Evolutionary conservation across 345 rosid species (phyloP), one percentile per base, ranked within the genome.

Genomic region (Mercurialis annua): DNA sequence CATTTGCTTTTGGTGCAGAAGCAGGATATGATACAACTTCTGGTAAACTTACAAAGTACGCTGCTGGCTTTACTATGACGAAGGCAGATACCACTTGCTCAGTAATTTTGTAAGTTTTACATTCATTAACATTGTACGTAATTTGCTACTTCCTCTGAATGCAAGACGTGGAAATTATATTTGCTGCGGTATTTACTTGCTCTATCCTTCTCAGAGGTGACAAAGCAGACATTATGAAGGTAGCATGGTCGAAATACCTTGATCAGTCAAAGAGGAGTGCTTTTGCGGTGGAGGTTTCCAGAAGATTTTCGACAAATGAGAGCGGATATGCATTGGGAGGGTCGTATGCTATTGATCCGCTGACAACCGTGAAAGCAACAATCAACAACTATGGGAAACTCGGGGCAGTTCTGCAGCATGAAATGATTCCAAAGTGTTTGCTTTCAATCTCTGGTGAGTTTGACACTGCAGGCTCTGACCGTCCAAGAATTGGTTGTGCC

Each of bases 1-100:
- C 79, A 47, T 77, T 94, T 73, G 88, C 95, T 66, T 89, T 91
- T 78, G 99, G 99, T 78, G 97, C 87, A 4, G 99, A 91, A 81
- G 97, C 95, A 44, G 88, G 96, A 17, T 94, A 91, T 62, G 92
- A 91, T 62, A 80, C 92, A 21, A 73, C 78, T 66, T 65, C 85
- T 56, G 84, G 91, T 71, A 83, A 67, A 36, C 82, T 94, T 59
- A 83, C 88, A 2, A 94, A 84, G 85, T 89, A 91, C 85, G 91
- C 87, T 38, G 95, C 92, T 9, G 97, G 95, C 26, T 70, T 94
- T 59, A 83, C 87, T 70, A 76, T 89, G 62, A 72, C 85, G 30
- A 91, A 85, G 73, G 90, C 95, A 49, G 97, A 94, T 49, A 78
- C 87, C 5, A 82, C 68, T 70, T 90, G 90, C 71, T 87, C 96